Evolutionary conservation across 345 rosid species (phyloP).

Genomic region (Angophora floribunda): DNA sequence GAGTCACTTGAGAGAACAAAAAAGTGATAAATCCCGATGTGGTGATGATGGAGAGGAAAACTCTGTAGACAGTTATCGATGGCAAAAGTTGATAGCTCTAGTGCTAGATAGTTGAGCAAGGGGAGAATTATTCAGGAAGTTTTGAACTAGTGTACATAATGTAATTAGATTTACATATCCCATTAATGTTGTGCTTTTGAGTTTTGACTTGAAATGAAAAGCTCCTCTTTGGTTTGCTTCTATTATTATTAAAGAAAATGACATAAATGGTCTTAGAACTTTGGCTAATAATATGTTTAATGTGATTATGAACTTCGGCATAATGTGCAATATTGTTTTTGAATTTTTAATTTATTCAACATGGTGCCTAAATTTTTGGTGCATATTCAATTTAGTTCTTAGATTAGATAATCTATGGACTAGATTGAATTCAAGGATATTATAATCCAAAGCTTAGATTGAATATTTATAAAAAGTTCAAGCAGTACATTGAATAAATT

Average conservation of each 20-base stretch:
- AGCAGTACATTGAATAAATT: no score
- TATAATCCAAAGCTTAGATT: not conserved
- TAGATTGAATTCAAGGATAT: not conserved
- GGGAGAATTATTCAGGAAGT: not conserved
- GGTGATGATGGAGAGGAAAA: not conserved
- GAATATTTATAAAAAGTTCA: no score
- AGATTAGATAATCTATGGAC: no score
- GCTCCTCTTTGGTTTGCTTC: not conserved
- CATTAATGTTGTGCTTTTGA: not conserved
- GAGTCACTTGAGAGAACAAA: not conserved
- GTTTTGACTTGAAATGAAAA: not conserved
- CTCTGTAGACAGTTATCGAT: not conserved
- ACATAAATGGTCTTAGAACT: no score
- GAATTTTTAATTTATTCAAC: no score
- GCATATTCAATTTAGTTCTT: no score
- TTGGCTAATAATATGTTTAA: not conserved
- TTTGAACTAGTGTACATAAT: accelerated
- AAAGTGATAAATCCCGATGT: not conserved
- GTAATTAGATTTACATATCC: not conserved
- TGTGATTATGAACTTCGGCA: accelerated
- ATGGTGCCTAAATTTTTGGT: accelerated
- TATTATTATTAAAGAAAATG: no score
- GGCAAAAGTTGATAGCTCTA: not conserved
- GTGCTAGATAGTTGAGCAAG: not conserved
- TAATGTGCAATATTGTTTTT: accelerated